phyloP scores from a whole-genome alignment of 2,329 filamentous ascomycete genomes.

The Ascocoryne sarcoides region DNA sequence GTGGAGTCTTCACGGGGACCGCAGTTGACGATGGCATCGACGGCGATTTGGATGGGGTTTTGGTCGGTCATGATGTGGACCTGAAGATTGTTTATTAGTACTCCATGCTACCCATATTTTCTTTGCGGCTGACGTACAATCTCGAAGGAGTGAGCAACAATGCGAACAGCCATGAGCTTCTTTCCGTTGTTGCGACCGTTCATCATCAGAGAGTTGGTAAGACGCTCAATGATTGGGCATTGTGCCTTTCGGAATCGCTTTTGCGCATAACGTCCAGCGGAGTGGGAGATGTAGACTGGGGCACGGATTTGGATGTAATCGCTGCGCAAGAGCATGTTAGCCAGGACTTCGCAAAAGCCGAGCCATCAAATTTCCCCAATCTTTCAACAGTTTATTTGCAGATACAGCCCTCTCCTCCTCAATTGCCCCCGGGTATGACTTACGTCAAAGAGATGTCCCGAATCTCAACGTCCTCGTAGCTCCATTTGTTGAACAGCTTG shows the following conservation, averaged over 20 bases:
- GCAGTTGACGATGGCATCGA: constrained; percentile 99
- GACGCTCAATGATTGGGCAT: constrained; percentile 99
- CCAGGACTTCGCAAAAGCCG: constrained; percentile 9
- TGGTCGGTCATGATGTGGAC: constrained; percentile 99
- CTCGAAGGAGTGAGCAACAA: constrained; percentile 98
- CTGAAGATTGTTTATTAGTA: constrained; percentile 40
- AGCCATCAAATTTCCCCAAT: not conserved
- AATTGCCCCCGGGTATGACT: constrained; percentile 32
- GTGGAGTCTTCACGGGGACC: constrained; percentile 99
- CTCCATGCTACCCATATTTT: constrained; percentile 1
- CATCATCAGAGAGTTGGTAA: constrained; percentile 99
- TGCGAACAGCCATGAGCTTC: constrained; percentile 99
- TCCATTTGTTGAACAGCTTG: constrained; percentile 98
- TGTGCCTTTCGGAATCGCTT: constrained; percentile 99
- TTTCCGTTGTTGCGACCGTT: constrained; percentile 99
- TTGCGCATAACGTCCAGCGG: constrained; percentile 93
- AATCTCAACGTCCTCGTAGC: constrained; percentile 98
- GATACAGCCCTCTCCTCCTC: constrained; percentile 12
- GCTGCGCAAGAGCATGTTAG: constrained; percentile 45
- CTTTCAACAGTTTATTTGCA: not conserved
- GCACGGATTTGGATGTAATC: constrained; percentile 99
- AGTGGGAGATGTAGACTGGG: constrained; percentile 98
- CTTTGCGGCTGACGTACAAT: constrained; percentile 62
- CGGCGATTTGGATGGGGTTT: constrained; percentile 99
- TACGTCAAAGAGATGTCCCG: constrained; percentile 99